Evolutionary conservation across 768 basidiomycete species (phyloP).

Genomic region (Albatrellus ellisii): DNA sequence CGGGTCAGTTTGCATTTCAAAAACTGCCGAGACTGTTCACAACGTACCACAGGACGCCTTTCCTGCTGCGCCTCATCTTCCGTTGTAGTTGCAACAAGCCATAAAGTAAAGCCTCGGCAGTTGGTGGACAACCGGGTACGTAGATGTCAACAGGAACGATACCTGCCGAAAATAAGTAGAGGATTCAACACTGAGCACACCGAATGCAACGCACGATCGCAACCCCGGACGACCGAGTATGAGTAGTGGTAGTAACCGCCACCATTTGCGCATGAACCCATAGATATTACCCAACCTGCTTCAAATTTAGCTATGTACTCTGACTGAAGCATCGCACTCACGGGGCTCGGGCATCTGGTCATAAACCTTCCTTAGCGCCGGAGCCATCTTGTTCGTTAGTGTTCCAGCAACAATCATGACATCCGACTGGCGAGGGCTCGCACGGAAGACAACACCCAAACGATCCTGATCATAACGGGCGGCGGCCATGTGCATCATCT

Average conservation of each 20-base stretch:
- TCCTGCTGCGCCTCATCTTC: conserved; percentile 86
- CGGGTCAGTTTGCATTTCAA: neutral
- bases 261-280: conserved; percentile 99
- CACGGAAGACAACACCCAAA: conserved; percentile 94
- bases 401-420: conserved; percentile 99
- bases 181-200: conserved; percentile 5
- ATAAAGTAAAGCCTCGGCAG: conserved; percentile 93
- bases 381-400: conserved; percentile 99
- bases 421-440: conserved; percentile 94
- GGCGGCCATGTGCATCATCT: conserved; percentile 99
- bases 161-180: conserved; percentile 28
- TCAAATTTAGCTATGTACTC: neutral
- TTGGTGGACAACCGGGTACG: conserved; percentile 90
- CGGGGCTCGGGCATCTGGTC: conserved; percentile 99
- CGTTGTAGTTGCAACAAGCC: conserved; percentile 95
- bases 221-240: conserved; percentile 96
- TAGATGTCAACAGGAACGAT: conserved; percentile 99
- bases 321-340: conserved; percentile 24
- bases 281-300: conserved; percentile 94
- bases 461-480: conserved; percentile 98
- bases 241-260: conserved; percentile 98
- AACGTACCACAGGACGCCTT: conserved; percentile 73
- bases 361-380: conserved; percentile 90
- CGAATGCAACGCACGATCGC: conserved; percentile 61
- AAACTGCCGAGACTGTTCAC: neutral